Percentiles rank a stretch among this genome's conserved stretches.
Evolutionary conservation across 768 basidiomycete species (phyloP).

Genomic region (Hypsizygus marmoreus): DNA sequence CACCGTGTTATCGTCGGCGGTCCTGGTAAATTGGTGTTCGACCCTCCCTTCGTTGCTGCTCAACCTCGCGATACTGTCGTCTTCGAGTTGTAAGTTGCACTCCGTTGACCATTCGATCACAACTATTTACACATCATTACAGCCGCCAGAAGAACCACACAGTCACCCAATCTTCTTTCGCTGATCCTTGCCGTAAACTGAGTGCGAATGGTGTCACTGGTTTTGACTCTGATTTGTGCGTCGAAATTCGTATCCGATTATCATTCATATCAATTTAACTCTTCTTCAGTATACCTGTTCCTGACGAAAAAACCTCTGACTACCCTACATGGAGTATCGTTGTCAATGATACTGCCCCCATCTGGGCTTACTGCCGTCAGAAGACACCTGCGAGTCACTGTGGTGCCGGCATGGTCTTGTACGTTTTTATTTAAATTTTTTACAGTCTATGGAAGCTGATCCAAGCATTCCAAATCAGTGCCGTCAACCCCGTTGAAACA

Average conservation of each 20-base stretch:
- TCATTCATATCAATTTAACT: neutral
- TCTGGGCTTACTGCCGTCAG: slow-evolving; percentile 57
- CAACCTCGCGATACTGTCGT: slow-evolving; percentile 53
- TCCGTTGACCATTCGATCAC: neutral
- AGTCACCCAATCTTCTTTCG: slow-evolving; percentile 64
- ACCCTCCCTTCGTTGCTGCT: slow-evolving; percentile 52
- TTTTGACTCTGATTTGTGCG: slow-evolving; percentile 63
- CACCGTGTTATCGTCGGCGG: slow-evolving; percentile 61
- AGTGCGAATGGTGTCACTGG: slow-evolving; percentile 41
- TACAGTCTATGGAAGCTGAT: neutral
- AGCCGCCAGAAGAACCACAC: slow-evolving; percentile 71
- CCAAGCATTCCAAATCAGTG: slow-evolving; percentile 26
- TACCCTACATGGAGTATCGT: slow-evolving; percentile 61
- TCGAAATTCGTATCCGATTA: slow-evolving; percentile 5
- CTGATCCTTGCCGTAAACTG: slow-evolving; percentile 54
- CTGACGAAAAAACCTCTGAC: slow-evolving; percentile 35
- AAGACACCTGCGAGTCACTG: slow-evolving; percentile 41
- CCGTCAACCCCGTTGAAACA: slow-evolving; percentile 58
- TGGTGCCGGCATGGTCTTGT: slow-evolving; percentile 59
- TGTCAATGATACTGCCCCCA: slow-evolving; percentile 57
- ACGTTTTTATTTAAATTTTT: slow-evolving; percentile 22
- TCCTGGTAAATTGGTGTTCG: slow-evolving; percentile 45
- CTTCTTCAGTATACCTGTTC: slow-evolving; percentile 38
- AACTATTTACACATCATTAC: slow-evolving; percentile 6
- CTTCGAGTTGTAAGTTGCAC: slow-evolving; percentile 57